Evolutionary conservation across 2,329 filamentous ascomycete genomes (phyloP).

Genomic region (Aspergillus transmontanensis): DNA sequence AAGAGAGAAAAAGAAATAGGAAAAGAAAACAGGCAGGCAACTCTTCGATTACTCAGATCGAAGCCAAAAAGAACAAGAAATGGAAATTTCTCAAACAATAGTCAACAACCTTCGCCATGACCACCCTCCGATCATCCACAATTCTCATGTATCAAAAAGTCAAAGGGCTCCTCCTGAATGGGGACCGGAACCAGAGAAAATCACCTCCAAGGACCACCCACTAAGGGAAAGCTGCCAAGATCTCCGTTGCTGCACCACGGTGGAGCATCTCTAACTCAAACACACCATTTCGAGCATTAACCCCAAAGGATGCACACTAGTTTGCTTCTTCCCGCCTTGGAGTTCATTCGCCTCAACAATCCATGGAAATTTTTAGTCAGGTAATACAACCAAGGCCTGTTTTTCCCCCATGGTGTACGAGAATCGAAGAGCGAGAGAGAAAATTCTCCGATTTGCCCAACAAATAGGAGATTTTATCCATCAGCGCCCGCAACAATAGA

Average conservation of each 20-base stretch:
- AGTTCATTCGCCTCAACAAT: background rate
- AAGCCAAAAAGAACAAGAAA: background rate
- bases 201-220: background rate
- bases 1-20: background rate
- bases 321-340: conserved; percentile 15
- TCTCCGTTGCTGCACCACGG: conserved; percentile 28
- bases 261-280: conserved; percentile 37
- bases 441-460: conserved; percentile 9
- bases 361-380: background rate
- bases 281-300: conserved; percentile 25
- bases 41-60: background rate
- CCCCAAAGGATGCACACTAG: conserved; percentile 21
- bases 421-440: conserved; percentile 4
- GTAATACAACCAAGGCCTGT: background rate
- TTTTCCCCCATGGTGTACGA: background rate
- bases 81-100: background rate
- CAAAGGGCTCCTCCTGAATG: background rate
- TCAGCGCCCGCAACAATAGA: conserved; percentile 10
- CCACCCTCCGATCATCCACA: background rate
- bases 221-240: conserved; percentile 21
- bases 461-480: conserved; percentile 20
- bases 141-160: background rate
- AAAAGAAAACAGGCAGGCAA: background rate
- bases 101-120: background rate
- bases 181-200: background rate